Conservation (phyloP, 2,329 filamentous ascomycete species). For the Fusarium lateritium region DNA sequence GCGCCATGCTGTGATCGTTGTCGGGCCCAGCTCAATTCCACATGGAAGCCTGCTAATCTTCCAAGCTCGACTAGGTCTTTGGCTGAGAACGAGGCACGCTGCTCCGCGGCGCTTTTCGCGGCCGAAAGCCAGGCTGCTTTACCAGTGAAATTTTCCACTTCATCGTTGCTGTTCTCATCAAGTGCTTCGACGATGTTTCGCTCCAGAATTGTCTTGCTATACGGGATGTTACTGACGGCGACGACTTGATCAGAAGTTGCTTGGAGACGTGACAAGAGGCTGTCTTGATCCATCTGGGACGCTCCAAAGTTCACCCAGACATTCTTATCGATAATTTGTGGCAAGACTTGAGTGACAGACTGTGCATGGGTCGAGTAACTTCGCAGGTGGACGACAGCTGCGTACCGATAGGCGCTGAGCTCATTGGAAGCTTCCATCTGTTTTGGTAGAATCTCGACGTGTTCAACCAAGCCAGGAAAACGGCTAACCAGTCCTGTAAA, state of each 20-base stretch:
- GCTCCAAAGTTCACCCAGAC: constrained; percentile 45
- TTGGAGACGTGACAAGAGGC: too few relatives aligned
- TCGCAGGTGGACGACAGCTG: constrained; percentile 45
- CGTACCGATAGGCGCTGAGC: constrained; percentile 50
- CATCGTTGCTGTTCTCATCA: too few relatives aligned
- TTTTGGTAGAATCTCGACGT: constrained; percentile 53
- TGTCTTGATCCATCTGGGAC: not conserved
- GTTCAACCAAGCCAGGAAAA: constrained; percentile 39
- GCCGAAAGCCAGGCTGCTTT: not conserved
- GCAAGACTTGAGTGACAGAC: too few relatives aligned
- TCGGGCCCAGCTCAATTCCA: constrained; percentile 62
- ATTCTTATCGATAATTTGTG: not conserved
- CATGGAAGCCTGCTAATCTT: constrained; percentile 58
- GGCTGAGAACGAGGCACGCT: constrained; percentile 9
- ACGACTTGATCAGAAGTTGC: too few relatives aligned
- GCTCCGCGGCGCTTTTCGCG: not conserved
- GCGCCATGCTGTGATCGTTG: constrained; percentile 51
- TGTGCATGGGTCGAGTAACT: constrained; percentile 7
- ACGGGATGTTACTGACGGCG: constrained; percentile 47
- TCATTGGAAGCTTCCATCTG: constrained; percentile 50
- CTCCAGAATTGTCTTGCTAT: constrained; percentile 52
- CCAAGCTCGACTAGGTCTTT: constrained; percentile 30
- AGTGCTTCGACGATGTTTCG: constrained; percentile 36
- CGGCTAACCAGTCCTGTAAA: constrained; percentile 39
- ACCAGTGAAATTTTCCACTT: too few relatives aligned